phyloP scores from a whole-genome alignment of 2,329 filamentous ascomycete species.

The Exophiala alcalophila region DNA sequence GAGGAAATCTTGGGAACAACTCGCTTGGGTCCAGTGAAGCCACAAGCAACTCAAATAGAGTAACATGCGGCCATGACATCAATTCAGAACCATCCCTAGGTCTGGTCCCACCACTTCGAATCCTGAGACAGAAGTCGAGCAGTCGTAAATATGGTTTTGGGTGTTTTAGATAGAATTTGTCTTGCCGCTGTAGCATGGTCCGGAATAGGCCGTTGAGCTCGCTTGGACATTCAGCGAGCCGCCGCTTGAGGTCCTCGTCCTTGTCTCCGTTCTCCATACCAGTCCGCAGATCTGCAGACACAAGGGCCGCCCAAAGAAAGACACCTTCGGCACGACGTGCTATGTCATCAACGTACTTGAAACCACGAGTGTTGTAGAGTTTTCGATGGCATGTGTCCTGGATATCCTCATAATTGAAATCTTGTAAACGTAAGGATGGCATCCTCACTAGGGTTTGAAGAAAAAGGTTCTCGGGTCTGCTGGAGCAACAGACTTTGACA shows the following conservation, averaged over 20 bases:
- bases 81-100: background rate
- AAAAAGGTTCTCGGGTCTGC: slow-evolving; percentile 12
- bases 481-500: slow-evolving; percentile 16
- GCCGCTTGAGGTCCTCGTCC: slow-evolving; percentile 5
- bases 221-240: slow-evolving; percentile 4
- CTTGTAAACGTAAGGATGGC: slow-evolving; percentile 8
- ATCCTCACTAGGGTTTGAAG: background rate
- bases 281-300: slow-evolving; percentile 3
- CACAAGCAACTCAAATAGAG: slow-evolving; percentile 10
- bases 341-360: background rate
- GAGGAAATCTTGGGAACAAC: background rate
- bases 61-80: background rate
- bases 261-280: slow-evolving; percentile 6
- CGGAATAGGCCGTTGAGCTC: slow-evolving; percentile 13
- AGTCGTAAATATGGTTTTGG: slow-evolving; percentile 13
- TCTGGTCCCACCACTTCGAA: background rate
- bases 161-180: slow-evolving; percentile 15
- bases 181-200: slow-evolving; percentile 9
- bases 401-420: slow-evolving; percentile 13
- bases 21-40: background rate
- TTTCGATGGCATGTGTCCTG: background rate
- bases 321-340: slow-evolving; percentile 6
- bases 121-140: background rate
- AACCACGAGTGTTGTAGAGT: slow-evolving; percentile 5
- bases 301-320: slow-evolving; percentile 14